Percentiles rank a stretch among this genome's conserved stretches.
Evolutionary conservation across 208 protist species (phyloP).

Genomic region (Crithidia sp.): DNA sequence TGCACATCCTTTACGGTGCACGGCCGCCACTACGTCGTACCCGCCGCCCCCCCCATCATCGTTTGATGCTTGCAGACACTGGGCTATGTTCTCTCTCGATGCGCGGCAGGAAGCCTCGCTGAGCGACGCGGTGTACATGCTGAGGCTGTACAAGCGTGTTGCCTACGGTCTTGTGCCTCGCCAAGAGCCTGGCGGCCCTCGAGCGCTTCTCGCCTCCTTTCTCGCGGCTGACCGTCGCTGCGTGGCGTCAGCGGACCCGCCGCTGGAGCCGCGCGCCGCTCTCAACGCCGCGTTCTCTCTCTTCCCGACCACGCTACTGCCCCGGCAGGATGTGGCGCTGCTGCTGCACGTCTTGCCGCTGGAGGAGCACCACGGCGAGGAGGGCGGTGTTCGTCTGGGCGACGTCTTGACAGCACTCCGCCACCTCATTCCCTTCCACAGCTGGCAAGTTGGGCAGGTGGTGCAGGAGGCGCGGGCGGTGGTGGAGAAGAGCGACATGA

Average conservation of each 20-base stretch:
- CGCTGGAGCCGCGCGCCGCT: slow-evolving; percentile 16
- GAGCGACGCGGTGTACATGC: slow-evolving; percentile 54
- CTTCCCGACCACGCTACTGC: slow-evolving; percentile 43
- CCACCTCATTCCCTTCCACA: slow-evolving; percentile 29
- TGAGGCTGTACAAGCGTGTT: slow-evolving; percentile 55
- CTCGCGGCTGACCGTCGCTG: slow-evolving; percentile 31
- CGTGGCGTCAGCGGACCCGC: slow-evolving; percentile 10
- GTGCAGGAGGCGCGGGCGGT: slow-evolving; percentile 16
- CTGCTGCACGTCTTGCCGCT: slow-evolving; percentile 51
- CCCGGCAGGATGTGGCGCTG: slow-evolving; percentile 58
- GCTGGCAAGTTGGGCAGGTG: slow-evolving; percentile 28
- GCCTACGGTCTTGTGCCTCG: slow-evolving; percentile 41
- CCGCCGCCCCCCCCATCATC: background rate
- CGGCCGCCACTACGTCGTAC: background rate
- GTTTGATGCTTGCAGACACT: background rate
- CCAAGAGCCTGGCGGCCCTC: background rate
- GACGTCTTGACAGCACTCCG: slow-evolving; percentile 33
- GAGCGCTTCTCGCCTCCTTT: slow-evolving; percentile 27
- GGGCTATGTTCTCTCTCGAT: slow-evolving; percentile 7
- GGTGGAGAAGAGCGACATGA: slow-evolving; percentile 32
- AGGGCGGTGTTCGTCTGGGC: slow-evolving; percentile 27
- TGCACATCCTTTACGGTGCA: background rate
- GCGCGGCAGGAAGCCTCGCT: slow-evolving; percentile 17
- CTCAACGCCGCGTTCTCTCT: slow-evolving; percentile 44
- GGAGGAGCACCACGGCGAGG: slow-evolving; percentile 30